Evolutionary conservation across 805 yeast species (phyloP).

Genomic region (Wickerhamiella sorbophila): DNA sequence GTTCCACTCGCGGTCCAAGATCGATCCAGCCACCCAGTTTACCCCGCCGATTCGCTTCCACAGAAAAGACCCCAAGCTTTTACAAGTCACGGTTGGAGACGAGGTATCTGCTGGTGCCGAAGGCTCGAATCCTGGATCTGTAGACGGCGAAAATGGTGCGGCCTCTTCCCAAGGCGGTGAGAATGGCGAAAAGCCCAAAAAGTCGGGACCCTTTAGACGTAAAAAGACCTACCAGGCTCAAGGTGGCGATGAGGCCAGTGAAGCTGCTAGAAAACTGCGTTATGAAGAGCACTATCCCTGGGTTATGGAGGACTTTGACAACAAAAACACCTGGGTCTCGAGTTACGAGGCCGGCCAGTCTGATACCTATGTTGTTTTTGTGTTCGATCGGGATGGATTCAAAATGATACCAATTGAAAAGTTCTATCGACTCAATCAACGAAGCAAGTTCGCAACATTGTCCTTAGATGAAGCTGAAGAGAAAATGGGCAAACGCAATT

Average conservation of each 20-base stretch:
- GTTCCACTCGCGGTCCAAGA: slow-evolving; percentile 57
- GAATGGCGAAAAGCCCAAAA: slow-evolving; percentile 14
- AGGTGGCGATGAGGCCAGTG: slow-evolving; percentile 70
- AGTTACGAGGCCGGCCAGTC: slow-evolving; percentile 85
- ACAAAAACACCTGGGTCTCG: slow-evolving; percentile 88
- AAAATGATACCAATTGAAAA: slow-evolving; percentile 92
- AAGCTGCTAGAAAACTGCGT: slow-evolving; percentile 65
- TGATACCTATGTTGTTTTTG: slow-evolving; percentile 72
- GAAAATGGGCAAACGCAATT: slow-evolving; percentile 63
- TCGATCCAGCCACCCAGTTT: slow-evolving; percentile 60
- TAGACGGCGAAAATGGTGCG: slow-evolving; percentile 12
- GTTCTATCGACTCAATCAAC: slow-evolving; percentile 81
- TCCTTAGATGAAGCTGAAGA: slow-evolving; percentile 95
- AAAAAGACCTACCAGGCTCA: slow-evolving; percentile 76
- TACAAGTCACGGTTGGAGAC: slow-evolving; percentile 57
- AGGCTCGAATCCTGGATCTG: slow-evolving; percentile 12
- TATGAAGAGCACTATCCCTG: slow-evolving; percentile 97
- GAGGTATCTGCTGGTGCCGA: slow-evolving; percentile 7
- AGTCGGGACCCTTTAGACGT: slow-evolving; percentile 27
- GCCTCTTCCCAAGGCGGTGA: slow-evolving; percentile 22
- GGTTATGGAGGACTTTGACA: slow-evolving; percentile 96
- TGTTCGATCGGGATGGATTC: slow-evolving; percentile 76
- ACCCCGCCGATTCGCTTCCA: slow-evolving; percentile 76
- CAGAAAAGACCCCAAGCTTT: slow-evolving; percentile 82
- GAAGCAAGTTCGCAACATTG: slow-evolving; percentile 85